phyloP scores from a whole-genome alignment of 306 rosid genomes.

The Biancaea sappan region DNA sequence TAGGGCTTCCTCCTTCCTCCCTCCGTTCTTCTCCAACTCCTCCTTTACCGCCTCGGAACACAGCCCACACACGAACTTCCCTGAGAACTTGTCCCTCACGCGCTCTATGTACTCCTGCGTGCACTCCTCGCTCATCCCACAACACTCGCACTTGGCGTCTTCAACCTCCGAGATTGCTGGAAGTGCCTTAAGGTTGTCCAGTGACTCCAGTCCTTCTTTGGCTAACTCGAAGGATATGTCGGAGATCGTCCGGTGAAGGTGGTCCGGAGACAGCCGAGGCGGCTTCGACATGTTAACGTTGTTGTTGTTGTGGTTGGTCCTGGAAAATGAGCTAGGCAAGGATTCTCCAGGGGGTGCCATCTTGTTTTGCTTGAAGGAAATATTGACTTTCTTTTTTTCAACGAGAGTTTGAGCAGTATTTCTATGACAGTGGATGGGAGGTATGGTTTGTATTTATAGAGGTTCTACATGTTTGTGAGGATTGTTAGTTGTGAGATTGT shows the following conservation, averaged over 20 bases:
- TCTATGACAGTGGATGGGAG: conserved; percentile 20
- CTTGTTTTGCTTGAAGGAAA: not conserved
- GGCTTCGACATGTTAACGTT: conserved; percentile 41
- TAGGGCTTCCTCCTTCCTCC: conserved; percentile 73
- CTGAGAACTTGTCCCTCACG: conserved; percentile 61
- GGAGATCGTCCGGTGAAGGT: conserved; percentile 71
- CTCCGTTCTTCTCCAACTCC: conserved; percentile 80
- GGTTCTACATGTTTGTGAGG: not conserved
- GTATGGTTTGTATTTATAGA: conserved; percentile 55
- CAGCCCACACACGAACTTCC: conserved; percentile 85
- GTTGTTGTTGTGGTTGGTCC: conserved; percentile 32
- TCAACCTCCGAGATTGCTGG: conserved; percentile 75
- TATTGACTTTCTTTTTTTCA: not conserved
- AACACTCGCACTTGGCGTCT: conserved; percentile 89
- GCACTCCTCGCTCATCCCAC: conserved; percentile 96
- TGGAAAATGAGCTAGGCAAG: conserved; percentile 31
- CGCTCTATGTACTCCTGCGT: conserved; percentile 79
- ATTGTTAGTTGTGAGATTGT: conserved; percentile 28
- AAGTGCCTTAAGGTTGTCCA: conserved; percentile 36
- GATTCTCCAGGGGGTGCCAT: conserved; percentile 91
- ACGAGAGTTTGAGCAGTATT: conserved; percentile 10
- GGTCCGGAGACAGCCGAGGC: conserved; percentile 53
- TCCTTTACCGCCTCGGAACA: conserved; percentile 93
- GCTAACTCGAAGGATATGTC: conserved; percentile 74
- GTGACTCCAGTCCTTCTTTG: conserved; percentile 52